A percentile compares a stretch with the other conserved stretches of the same genome.
These are phyloP conservation scores for Xeromyces bisporus DNA, from an alignment of 495 filamentous ascomycete genomes.

Conservation along the genomic window DNA sequence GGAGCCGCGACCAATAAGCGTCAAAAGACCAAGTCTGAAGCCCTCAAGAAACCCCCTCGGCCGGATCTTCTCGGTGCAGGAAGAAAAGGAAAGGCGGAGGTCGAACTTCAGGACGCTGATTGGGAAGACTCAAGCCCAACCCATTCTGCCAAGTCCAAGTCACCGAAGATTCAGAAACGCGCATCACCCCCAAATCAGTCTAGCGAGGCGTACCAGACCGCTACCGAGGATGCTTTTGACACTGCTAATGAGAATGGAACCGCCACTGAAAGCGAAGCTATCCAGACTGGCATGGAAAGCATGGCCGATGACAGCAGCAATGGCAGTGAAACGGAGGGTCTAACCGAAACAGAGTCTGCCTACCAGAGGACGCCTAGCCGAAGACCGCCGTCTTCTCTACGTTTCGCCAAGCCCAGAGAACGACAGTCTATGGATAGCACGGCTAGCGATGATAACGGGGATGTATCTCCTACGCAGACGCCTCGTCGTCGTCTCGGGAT, in stretches of 20 bases:
- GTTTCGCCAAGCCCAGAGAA: slow-evolving; percentile 33
- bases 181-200: slow-evolving; percentile 20
- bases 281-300: slow-evolving; percentile 76
- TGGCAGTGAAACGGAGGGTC: slow-evolving; percentile 31
- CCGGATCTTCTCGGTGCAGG: slow-evolving; percentile 61
- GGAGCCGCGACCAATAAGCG: slow-evolving; percentile 37
- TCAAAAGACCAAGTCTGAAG: slow-evolving; percentile 51
- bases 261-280: slow-evolving; percentile 72
- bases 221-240: slow-evolving; percentile 76
- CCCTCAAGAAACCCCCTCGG: slow-evolving; percentile 57
- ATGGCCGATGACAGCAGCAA: slow-evolving; percentile 60
- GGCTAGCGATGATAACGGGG: slow-evolving; percentile 71
- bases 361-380: slow-evolving; percentile 28
- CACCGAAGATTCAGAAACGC: slow-evolving; percentile 8
- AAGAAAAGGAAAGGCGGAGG: slow-evolving; percentile 57
- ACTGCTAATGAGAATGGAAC: slow-evolving; percentile 61
- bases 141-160: slow-evolving; percentile 11
- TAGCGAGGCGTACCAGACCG: slow-evolving; percentile 67
- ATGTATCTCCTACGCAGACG: slow-evolving; percentile 45
- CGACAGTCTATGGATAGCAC: slow-evolving; percentile 67
- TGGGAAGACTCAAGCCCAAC: slow-evolving; percentile 68
- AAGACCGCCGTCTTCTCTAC: slow-evolving; percentile 24
- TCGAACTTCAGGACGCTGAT: slow-evolving; percentile 58
- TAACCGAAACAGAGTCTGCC: slow-evolving; percentile 73
- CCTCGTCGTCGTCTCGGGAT: slow-evolving; percentile 55